Conservation (phyloP, 2,329 filamentous ascomycete species). For the Hymenoscyphus infarciens region DNA sequence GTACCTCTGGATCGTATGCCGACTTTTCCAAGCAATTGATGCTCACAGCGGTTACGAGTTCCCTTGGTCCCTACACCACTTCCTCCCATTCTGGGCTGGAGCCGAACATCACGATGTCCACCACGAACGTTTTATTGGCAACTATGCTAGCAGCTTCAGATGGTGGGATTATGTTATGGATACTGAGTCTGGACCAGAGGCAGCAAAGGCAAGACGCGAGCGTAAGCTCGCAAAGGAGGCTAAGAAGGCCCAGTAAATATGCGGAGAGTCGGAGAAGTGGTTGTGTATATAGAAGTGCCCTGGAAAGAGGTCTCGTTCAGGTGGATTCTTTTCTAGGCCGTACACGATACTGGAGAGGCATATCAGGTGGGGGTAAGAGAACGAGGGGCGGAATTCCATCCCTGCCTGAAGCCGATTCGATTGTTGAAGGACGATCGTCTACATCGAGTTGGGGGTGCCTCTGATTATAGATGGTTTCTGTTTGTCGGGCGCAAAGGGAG, state of each 20-base stretch:
- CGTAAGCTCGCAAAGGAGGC: conserved; percentile 62
- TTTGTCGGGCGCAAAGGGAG: conserved; percentile 13
- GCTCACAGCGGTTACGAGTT: conserved; percentile 98
- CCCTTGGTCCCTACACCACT: conserved; percentile 92
- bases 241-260: conserved; percentile 50
- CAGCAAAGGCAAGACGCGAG: conserved; percentile 78
- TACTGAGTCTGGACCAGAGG: conserved; percentile 88
- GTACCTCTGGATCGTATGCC: conserved; percentile 92
- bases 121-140: conserved; percentile 98
- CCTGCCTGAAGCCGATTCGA: background rate
- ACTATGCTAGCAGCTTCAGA: conserved; percentile 95
- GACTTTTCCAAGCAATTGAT: conserved; percentile 96
- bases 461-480: conserved; percentile 1
- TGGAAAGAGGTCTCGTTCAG: background rate
- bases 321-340: background rate
- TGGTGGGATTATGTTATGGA: conserved; percentile 98
- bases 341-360: conserved; percentile 6
- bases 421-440: conserved; percentile 1
- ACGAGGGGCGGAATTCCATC: background rate
- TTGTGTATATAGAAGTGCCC: conserved; percentile 19
- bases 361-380: conserved; percentile 1
- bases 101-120: conserved; percentile 95
- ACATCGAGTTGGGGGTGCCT: background rate
- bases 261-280: background rate
- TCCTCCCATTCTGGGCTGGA: conserved; percentile 96